phyloP scores from a whole-genome alignment of 495 filamentous ascomycete species.

The Penicillium cinerascens region DNA sequence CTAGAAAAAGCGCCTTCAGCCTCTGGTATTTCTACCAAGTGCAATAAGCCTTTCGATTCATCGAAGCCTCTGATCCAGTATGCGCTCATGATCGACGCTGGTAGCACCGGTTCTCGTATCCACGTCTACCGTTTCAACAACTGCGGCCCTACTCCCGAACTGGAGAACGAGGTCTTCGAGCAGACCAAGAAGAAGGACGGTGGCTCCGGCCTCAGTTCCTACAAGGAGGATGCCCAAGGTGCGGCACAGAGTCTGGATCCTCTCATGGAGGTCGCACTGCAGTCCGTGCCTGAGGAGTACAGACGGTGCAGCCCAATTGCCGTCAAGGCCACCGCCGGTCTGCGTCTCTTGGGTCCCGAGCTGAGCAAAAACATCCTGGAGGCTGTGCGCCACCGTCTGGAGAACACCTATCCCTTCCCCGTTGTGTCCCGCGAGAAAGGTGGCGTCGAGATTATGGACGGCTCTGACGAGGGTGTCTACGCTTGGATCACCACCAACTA shows the following conservation, averaged over 20 bases:
- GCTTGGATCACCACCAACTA: slow-evolving; percentile 99
- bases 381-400: slow-evolving; percentile 78
- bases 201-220: slow-evolving; percentile 83
- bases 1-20: slow-evolving; percentile 27
- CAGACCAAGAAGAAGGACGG: slow-evolving; percentile 75
- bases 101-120: slow-evolving; percentile 94
- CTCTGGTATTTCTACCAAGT: slow-evolving; percentile 48
- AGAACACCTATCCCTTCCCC: slow-evolving; percentile 88
- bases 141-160: slow-evolving; percentile 90
- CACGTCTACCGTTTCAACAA: slow-evolving; percentile 99
- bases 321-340: slow-evolving; percentile 93
- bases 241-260: slow-evolving; percentile 87
- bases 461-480: slow-evolving; percentile 94
- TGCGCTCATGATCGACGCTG: slow-evolving; percentile 97
- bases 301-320: slow-evolving; percentile 86
- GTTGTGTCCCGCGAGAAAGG: slow-evolving; percentile 79
- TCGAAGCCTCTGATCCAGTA: slow-evolving; percentile 95
- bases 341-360: slow-evolving; percentile 80
- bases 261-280: slow-evolving; percentile 79
- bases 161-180: slow-evolving; percentile 88
- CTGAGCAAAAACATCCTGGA: slow-evolving; percentile 79
- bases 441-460: slow-evolving; percentile 94
- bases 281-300: slow-evolving; percentile 79
- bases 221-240: slow-evolving; percentile 74
- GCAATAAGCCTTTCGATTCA: slow-evolving; percentile 73